These are phyloP conservation scores for Globisporangium nunn DNA, from an alignment of 352 stramenopile genomes.

Conservation along the genomic window DNA sequence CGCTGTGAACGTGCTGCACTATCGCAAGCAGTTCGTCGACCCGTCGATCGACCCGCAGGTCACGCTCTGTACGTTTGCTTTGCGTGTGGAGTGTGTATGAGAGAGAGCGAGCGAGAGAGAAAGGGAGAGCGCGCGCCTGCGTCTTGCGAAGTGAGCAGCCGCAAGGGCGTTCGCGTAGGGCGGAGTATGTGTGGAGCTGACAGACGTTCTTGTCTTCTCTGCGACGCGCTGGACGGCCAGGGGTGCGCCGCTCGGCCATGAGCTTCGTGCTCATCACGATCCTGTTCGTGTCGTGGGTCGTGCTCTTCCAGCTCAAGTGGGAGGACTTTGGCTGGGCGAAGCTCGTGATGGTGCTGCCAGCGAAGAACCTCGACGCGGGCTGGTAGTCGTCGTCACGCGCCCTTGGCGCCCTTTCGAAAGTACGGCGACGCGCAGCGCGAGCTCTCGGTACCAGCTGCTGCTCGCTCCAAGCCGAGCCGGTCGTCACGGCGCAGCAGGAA, in stretches of 20 bases:
- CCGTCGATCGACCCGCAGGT: conserved; percentile 49
- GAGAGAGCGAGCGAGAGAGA: no score
- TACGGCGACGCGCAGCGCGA: no score
- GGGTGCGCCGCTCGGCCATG: conserved; percentile 73
- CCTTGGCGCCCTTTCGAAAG: no score
- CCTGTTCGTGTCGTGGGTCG: conserved; percentile 67
- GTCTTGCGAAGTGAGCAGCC: no score
- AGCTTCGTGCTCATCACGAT: conserved; percentile 62
- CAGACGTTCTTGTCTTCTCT: background rate
- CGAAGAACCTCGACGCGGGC: conserved; percentile 53
- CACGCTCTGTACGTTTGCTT: conserved; percentile 58
- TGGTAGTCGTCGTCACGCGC: conserved; percentile 26
- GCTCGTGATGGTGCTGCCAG: conserved; percentile 68
- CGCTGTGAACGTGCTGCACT: conserved; percentile 78
- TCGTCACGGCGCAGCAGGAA: no score
- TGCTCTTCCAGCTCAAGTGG: conserved; percentile 83
- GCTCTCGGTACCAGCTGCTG: background rate
- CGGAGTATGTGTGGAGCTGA: background rate
- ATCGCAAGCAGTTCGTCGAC: conserved; percentile 76
- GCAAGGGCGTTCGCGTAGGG: no score
- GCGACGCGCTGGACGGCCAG: conserved; percentile 13
- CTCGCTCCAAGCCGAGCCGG: no score
- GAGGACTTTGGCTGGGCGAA: conserved; percentile 78
- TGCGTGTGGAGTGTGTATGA: background rate
- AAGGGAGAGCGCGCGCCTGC: no score